These are phyloP conservation scores for Amanita polypyramis DNA, from an alignment of 768 basidiomycete species.

Conservation along the genomic window DNA sequence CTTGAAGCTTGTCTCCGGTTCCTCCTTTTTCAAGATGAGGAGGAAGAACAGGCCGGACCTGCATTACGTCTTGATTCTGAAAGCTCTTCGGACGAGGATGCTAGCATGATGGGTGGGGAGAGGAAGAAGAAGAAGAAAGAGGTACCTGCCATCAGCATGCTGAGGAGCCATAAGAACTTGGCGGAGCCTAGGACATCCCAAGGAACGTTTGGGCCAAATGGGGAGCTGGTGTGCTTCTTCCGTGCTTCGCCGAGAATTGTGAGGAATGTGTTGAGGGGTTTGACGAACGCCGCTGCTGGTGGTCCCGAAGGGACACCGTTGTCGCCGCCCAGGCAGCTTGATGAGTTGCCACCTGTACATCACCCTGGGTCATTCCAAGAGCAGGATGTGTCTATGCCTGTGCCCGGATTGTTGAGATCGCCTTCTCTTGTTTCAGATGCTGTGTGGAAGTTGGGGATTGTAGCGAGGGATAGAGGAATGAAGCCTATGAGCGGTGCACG, in stretches of 20 bases:
- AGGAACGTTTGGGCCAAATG: conserved; percentile 83
- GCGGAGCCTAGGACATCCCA: conserved; percentile 82
- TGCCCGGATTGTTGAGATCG: conserved; percentile 39
- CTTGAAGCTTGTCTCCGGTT: conserved; percentile 78
- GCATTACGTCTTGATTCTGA: conserved; percentile 38
- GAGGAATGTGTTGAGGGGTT: conserved; percentile 40
- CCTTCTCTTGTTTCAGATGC: conserved; percentile 68
- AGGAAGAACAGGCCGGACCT: conserved; percentile 35
- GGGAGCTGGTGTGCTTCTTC: conserved; percentile 83
- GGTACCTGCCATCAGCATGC: conserved; percentile 29
- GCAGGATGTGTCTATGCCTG: conserved; percentile 13
- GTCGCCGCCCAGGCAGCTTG: conserved; percentile 8
- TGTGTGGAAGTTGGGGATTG: conserved; percentile 50
- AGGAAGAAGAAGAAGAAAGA: conserved; percentile 31
- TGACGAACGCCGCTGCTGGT: conserved; percentile 34
- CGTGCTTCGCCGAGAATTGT: conserved; percentile 65
- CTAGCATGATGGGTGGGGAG: not conserved
- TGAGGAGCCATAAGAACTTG: conserved; percentile 64
- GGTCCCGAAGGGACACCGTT: not conserved
- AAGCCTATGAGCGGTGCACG: conserved; percentile 15
- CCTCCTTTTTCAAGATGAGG: conserved; percentile 60
- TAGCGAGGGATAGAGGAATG: conserved; percentile 37
- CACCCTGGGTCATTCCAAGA: conserved; percentile 7
- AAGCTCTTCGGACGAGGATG: conserved; percentile 43
- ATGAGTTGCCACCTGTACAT: conserved; percentile 9